phyloP scores from a whole-genome alignment of 768 basidiomycete genomes.

The Leccinum subtestaceum region DNA sequence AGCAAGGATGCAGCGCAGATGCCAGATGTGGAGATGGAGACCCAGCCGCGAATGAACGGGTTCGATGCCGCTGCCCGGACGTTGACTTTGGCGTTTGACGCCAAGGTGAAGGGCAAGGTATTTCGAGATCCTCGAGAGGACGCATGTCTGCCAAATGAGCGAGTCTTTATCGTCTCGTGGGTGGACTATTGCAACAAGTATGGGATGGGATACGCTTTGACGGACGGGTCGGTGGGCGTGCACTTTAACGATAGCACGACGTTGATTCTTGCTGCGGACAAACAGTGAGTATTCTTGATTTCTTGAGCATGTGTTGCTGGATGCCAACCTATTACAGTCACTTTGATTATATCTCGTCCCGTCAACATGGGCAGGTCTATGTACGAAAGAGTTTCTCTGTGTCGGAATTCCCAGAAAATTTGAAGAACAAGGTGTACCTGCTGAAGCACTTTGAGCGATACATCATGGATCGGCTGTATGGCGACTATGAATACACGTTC shows the following conservation, averaged over 20 bases:
- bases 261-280: slow-evolving; percentile 80
- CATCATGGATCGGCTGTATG: slow-evolving; percentile 87
- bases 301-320: not conserved
- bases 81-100: slow-evolving; percentile 62
- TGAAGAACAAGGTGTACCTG: slow-evolving; percentile 89
- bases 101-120: slow-evolving; percentile 57
- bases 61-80: slow-evolving; percentile 66
- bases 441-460: slow-evolving; percentile 93
- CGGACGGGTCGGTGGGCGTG: slow-evolving; percentile 91
- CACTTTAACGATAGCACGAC: slow-evolving; percentile 96
- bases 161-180: slow-evolving; percentile 96
- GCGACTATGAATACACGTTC: slow-evolving; percentile 82
- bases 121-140: slow-evolving; percentile 66
- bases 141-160: slow-evolving; percentile 55
- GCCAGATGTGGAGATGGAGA: slow-evolving; percentile 22
- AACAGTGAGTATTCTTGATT: slow-evolving; percentile 54
- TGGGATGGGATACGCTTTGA: slow-evolving; percentile 98
- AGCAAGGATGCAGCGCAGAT: slow-evolving; percentile 13
- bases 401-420: slow-evolving; percentile 70
- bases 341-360: slow-evolving; percentile 83
- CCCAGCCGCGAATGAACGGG: slow-evolving; percentile 42
- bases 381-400: slow-evolving; percentile 71
- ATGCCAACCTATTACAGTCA: slow-evolving; percentile 40
- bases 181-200: slow-evolving; percentile 99
- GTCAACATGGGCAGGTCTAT: slow-evolving; percentile 62